Evolutionary conservation across 2,329 filamentous ascomycete genomes (phyloP), one percentile per base, ranked within the genome.

Genomic region (Ophiostoma populinum): DNA sequence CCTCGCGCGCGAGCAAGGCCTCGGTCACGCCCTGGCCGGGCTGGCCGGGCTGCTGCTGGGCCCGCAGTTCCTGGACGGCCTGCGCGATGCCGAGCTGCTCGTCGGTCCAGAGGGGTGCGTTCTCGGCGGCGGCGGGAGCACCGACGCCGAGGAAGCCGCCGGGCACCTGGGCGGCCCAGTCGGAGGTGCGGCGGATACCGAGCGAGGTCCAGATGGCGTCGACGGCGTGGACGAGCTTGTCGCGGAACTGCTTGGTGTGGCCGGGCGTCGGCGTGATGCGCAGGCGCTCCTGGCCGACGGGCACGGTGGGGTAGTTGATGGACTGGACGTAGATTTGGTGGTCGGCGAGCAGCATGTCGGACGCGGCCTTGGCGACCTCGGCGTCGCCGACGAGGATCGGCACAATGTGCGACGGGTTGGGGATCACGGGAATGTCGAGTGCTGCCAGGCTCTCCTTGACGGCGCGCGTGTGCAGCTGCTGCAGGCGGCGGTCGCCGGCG

Each of bases 221-320:
- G 22, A 98, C 61, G 5, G 87, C 85, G 40, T 74, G 58, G 19
- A 94, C 75, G 5, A 98, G 75, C 48, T 92, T 74, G 45, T 92
- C 79, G 42, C 85, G 82, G 59, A 80, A 83, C 46, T 81, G 72
- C 57, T 79, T 79, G 37, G 71, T 73, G 55, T 98, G 90, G 28
- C 90, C 90, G 0, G 90, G 90, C 1, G 90, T 98, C 0, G 90
- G 90, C 2, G 90, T 98, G 55, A 98, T 83, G 45, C 90, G 80
- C 38, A 98, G 76, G 39, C 90, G 77, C 58, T 98, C 90, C 62
- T 98, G 86, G n/a, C 90, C 90, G 6, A 92, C 83, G 3, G 90
- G 90, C 3, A 98, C 90, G 34, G 90, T 98, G 2, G 90, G 90
- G 59, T 95, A 95, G 62, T 98, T 98, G 68, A 98, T 95, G 37